These are phyloP conservation scores for Eutrema japonicum DNA, from an alignment of 345 rosid genomes.

Conservation along the genomic window DNA sequence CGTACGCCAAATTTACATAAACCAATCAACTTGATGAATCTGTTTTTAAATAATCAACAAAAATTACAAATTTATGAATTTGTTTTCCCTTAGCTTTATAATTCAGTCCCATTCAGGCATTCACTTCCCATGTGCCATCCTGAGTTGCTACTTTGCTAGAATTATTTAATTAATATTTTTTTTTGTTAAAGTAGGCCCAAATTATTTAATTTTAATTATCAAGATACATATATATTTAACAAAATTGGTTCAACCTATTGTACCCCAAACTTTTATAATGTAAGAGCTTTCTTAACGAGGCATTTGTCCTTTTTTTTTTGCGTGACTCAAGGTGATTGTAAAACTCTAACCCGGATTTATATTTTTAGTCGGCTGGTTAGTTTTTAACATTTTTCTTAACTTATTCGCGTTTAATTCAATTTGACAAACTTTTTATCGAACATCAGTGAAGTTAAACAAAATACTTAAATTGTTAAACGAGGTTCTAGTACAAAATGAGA, in stretches of 20 bases:
- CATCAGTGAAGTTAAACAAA: no score
- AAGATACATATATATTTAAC: slow-evolving; percentile 17
- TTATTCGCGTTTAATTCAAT: no score
- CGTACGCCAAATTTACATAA: slow-evolving; percentile 31
- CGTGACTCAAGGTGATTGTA: no score
- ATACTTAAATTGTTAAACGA: no score
- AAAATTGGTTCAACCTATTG: slow-evolving; percentile 22
- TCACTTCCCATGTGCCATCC: slow-evolving; percentile 43
- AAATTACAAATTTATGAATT: background rate
- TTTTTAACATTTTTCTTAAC: no score
- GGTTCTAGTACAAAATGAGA: no score
- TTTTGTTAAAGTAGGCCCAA: background rate
- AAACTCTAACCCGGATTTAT: no score
- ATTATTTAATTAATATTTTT: slow-evolving; percentile 27
- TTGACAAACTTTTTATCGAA: no score
- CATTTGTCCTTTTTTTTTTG: no score
- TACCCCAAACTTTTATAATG: slow-evolving; percentile 25
- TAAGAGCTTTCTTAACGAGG: slow-evolving; percentile 39
- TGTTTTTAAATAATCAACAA: slow-evolving; percentile 2
- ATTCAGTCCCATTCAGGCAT: slow-evolving; percentile 37
- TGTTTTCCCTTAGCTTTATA: background rate
- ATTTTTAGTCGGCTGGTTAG: no score
- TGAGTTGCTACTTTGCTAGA: slow-evolving; percentile 23
- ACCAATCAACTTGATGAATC: slow-evolving; percentile 33
- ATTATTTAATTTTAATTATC: slow-evolving; percentile 18